These are phyloP conservation scores for Sugiyamaella floridensis DNA, from an alignment of 805 yeast genomes.

Conservation along the genomic window DNA sequence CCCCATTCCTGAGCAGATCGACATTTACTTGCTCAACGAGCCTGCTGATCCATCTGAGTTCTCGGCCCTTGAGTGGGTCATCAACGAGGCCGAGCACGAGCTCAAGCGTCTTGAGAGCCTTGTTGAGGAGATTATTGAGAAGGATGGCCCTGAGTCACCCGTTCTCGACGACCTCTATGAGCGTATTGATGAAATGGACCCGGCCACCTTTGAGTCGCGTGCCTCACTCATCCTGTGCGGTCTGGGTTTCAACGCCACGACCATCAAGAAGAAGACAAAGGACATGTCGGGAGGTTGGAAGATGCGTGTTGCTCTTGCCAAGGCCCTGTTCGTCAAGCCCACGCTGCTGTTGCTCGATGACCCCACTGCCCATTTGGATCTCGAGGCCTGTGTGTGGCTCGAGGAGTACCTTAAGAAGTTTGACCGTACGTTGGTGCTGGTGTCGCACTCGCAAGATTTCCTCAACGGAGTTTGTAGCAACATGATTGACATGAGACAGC, in stretches of 20 bases:
- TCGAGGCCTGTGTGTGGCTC: slow-evolving; percentile 99
- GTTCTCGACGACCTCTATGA: slow-evolving; percentile 84
- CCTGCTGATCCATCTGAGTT: slow-evolving; percentile 93
- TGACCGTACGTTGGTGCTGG: slow-evolving; percentile 88
- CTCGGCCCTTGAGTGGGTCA: slow-evolving; percentile 93
- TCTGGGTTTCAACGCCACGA: slow-evolving; percentile 85
- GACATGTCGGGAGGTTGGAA: slow-evolving; percentile 99
- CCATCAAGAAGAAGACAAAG: slow-evolving; percentile 89
- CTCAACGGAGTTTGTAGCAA: slow-evolving; percentile 96
- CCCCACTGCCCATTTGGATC: slow-evolving; percentile 98
- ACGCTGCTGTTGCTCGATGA: slow-evolving; percentile 90
- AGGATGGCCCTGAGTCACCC: slow-evolving; percentile 91
- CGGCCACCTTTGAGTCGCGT: slow-evolving; percentile 90
- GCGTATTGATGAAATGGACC: slow-evolving; percentile 93
- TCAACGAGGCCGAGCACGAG: slow-evolving; percentile 91
- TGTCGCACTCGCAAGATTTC: slow-evolving; percentile 99
- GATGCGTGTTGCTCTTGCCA: slow-evolving; percentile 98
- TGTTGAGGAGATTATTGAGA: slow-evolving; percentile 82
- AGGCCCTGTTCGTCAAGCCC: slow-evolving; percentile 97
- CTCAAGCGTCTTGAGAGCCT: slow-evolving; percentile 83
- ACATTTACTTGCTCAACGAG: slow-evolving; percentile 88
- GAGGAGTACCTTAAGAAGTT: slow-evolving; percentile 95
- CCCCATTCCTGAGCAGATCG: slow-evolving; percentile 89
- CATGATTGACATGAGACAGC: slow-evolving; percentile 95
- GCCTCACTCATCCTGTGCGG: slow-evolving; percentile 95